Conservation (phyloP, 148 eudicot genomes). For the Suaeda aralocaspica region DNA sequence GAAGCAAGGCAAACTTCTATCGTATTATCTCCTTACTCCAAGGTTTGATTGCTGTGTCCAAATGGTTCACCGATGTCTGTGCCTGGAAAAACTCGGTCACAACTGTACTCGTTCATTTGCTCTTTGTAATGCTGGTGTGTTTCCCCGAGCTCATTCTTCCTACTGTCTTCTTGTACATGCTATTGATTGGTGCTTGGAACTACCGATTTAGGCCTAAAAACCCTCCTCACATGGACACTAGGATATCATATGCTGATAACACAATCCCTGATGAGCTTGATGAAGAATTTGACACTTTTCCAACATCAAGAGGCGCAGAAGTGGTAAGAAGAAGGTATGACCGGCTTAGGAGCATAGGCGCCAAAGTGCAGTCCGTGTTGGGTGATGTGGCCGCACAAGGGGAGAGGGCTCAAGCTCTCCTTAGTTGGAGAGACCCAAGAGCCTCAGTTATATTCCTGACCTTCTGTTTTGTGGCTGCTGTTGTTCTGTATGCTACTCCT, state of each 20-base stretch:
- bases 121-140: slow-evolving; percentile 58
- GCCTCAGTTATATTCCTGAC: slow-evolving; percentile 55
- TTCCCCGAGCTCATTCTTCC: slow-evolving; percentile 75
- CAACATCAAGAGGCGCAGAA: slow-evolving; percentile 41
- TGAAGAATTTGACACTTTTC: slow-evolving; percentile 76
- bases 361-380: slow-evolving; percentile 58
- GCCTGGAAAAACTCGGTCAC: slow-evolving; percentile 68
- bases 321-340: slow-evolving; percentile 67
- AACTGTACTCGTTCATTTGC: slow-evolving; percentile 60
- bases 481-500: slow-evolving; percentile 53
- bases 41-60: slow-evolving; percentile 45
- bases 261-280: slow-evolving; percentile 62
- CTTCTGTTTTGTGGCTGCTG: slow-evolving; percentile 61
- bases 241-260: slow-evolving; percentile 53
- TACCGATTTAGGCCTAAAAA: slow-evolving; percentile 45
- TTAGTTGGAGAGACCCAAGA: slow-evolving; percentile 83
- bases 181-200: slow-evolving; percentile 72
- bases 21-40: slow-evolving; percentile 51
- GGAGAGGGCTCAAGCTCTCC: slow-evolving; percentile 64
- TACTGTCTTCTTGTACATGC: slow-evolving; percentile 68
- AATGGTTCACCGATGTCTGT: slow-evolving; percentile 74
- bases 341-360: slow-evolving; percentile 59
- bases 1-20: slow-evolving; percentile 83
- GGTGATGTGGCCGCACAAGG: slow-evolving; percentile 82
- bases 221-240: slow-evolving; percentile 81